phyloP scores from a whole-genome alignment of 176 grass and related monocot species.

The Oropetium thomaeum region DNA sequence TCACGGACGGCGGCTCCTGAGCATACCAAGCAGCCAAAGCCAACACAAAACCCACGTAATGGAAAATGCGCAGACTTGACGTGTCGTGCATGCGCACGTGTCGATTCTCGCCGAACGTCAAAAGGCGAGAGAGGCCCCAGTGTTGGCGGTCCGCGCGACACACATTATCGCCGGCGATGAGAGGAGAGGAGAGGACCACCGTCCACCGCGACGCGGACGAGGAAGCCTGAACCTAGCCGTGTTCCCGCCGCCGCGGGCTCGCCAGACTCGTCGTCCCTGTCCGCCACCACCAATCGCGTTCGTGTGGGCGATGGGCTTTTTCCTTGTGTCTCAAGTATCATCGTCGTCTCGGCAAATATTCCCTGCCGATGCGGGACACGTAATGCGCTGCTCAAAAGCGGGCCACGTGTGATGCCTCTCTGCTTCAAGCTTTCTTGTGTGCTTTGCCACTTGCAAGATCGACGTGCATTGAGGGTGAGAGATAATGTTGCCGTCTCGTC shows the following conservation, averaged over 20 bases:
- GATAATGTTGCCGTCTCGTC: too few relatives aligned
- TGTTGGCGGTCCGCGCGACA: background rate
- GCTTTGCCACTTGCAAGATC: background rate
- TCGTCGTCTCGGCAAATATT: background rate
- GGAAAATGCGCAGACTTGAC: background rate
- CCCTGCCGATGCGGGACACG: background rate
- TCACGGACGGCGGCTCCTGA: constrained; percentile 2
- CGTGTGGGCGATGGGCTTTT: too few relatives aligned
- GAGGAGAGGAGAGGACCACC: constrained; percentile 18
- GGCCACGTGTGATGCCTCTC: background rate
- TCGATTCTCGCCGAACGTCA: background rate
- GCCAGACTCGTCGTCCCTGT: constrained; percentile 13
- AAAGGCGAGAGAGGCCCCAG: background rate
- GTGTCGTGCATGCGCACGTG: background rate
- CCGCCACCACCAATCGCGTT: background rate
- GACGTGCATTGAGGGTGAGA: background rate
- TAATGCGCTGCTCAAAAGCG: background rate
- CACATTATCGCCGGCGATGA: background rate
- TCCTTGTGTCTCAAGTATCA: background rate
- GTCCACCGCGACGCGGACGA: too few relatives aligned
- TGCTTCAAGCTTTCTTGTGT: background rate
- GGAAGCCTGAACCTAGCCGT: constrained; percentile 25
- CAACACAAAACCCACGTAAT: background rate
- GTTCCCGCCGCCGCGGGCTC: background rate
- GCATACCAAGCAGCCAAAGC: background rate